Conservation (phyloP, 441 rosid species). For the Geranium incanum region DNA sequence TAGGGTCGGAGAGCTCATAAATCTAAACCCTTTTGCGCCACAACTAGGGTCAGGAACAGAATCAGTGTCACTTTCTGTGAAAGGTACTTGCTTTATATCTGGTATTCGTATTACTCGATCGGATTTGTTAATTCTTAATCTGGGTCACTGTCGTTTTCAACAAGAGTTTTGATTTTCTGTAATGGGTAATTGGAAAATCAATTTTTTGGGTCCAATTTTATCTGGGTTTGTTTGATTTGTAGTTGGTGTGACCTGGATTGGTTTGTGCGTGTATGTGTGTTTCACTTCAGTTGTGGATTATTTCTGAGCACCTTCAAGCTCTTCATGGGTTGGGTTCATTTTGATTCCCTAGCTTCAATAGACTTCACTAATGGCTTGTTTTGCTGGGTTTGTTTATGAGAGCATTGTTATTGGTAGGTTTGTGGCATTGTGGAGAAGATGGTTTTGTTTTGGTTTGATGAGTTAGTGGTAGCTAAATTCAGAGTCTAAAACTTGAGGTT, state of each 20-base stretch:
- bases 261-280: neutral
- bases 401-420: neutral
- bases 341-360: neutral
- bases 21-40: neutral
- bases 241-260: neutral
- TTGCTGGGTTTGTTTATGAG: neutral
- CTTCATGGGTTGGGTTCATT: neutral
- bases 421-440: neutral
- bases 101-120: neutral
- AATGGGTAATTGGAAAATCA: neutral
- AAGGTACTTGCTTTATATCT: constrained; percentile 1
- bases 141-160: neutral
- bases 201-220: neutral
- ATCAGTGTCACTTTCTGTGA: neutral
- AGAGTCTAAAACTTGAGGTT: neutral
- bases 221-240: neutral
- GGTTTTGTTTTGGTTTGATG: constrained; percentile 3
- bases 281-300: neutral
- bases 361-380: neutral
- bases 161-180: neutral
- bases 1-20: neutral
- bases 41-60: neutral
- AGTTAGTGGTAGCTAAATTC: neutral
- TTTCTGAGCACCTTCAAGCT: neutral
- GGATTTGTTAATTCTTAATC: neutral